These are phyloP conservation scores for Hypoxylon sp. DNA, from an alignment of 2,329 filamentous ascomycete species.

Conservation along the genomic window DNA sequence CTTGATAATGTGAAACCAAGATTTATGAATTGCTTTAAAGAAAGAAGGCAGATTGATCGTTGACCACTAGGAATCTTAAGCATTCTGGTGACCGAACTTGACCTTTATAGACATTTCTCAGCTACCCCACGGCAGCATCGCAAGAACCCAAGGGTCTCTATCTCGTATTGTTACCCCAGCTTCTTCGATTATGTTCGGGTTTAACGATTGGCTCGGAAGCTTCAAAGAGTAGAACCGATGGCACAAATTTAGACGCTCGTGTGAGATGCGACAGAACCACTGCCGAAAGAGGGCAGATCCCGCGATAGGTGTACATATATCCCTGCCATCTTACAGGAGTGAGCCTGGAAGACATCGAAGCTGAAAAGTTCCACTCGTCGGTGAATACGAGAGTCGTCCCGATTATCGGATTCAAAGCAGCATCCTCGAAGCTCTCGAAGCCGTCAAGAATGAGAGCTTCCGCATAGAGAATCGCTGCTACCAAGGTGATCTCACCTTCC, in stretches of 20 bases:
- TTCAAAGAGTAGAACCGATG: background rate
- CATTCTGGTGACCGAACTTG: no score
- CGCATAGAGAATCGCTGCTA: background rate
- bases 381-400: no score
- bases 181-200: background rate
- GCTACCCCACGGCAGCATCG: background rate
- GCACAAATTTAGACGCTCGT: background rate
- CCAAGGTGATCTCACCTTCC: no score
- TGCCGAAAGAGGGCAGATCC: background rate
- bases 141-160: background rate
- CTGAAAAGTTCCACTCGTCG: no score
- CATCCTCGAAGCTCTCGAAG: background rate
- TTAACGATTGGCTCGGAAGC: slow-evolving; percentile 8
- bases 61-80: background rate
- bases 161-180: background rate
- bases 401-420: no score
- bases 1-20: background rate
- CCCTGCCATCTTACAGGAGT: background rate
- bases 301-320: background rate
- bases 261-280: background rate
- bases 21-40: background rate
- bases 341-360: background rate
- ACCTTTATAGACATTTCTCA: background rate
- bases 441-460: background rate
- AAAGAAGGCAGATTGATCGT: background rate